These are phyloP conservation scores for Ustilago trichophora DNA, from an alignment of 1,284 basidiomycete genomes.

Conservation along the genomic window DNA sequence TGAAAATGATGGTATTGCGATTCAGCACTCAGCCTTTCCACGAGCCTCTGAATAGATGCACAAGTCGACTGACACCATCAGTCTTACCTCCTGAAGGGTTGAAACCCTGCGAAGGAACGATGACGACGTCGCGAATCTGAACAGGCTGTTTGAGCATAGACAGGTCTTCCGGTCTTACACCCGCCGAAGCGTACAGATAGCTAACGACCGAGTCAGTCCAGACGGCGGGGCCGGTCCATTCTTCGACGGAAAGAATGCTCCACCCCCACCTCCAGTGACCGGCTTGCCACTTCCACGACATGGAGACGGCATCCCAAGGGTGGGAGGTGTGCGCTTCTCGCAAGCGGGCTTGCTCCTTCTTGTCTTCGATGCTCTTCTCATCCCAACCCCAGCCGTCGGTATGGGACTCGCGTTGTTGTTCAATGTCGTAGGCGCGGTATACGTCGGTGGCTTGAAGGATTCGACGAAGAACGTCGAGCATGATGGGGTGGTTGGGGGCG, in stretches of 20 bases:
- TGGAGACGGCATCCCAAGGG: conserved; percentile 35
- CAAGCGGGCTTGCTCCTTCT: conserved; percentile 15
- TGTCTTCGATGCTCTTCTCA: conserved; percentile 11
- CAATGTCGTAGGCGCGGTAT: conserved; percentile 26
- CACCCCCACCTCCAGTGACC: conserved; percentile 46
- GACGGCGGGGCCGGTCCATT: conserved; percentile 49
- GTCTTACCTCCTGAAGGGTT: conserved; percentile 14
- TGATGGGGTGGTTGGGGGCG: conserved; percentile 42
- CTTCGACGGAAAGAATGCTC: conserved; percentile 34
- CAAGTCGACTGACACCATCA: conserved; percentile 20
- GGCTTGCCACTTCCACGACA: conserved; percentile 44
- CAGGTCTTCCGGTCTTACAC: conserved; percentile 44
- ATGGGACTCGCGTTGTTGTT: conserved; percentile 21
- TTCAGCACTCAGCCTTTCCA: conserved; percentile 48
- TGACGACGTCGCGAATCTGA: conserved; percentile 41
- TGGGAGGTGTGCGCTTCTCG: conserved; percentile 9
- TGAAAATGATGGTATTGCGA: too few relatives aligned
- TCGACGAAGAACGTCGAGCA: conserved; percentile 41
- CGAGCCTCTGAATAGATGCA: conserved; percentile 44
- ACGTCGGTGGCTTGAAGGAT: conserved; percentile 32
- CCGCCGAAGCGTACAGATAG: conserved; percentile 41
- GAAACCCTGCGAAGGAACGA: conserved; percentile 36
- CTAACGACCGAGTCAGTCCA: conserved; percentile 42
- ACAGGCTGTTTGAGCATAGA: conserved; percentile 29
- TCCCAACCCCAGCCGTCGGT: conserved; percentile 45